phyloP scores from a whole-genome alignment of 2,329 filamentous ascomycete species.

The Fusarium bulbicola region DNA sequence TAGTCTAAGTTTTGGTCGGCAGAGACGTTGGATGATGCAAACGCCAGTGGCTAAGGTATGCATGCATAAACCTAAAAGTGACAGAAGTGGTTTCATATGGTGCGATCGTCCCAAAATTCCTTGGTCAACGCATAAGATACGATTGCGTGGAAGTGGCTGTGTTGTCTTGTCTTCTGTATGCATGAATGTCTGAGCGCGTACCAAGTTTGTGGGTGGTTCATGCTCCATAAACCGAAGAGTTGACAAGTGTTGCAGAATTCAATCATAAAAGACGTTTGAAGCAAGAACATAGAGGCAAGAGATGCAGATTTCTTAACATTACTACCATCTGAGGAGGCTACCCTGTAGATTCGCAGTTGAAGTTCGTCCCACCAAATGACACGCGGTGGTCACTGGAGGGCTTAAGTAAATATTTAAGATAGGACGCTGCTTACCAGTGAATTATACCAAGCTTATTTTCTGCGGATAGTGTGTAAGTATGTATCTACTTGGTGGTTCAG shows the following conservation, averaged over 20 bases:
- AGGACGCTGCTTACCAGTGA: not conserved
- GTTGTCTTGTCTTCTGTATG: not conserved
- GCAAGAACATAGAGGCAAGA: no score
- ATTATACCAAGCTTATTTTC: not conserved
- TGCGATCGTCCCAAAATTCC: not conserved
- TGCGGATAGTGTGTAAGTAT: not conserved
- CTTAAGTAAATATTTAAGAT: not conserved
- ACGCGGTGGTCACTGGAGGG: not conserved
- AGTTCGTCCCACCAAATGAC: not conserved
- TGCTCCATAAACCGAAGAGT: not conserved
- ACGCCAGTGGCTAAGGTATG: not conserved
- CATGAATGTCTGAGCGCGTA: constrained; percentile 6
- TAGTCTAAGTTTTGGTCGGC: not conserved
- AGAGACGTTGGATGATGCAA: not conserved
- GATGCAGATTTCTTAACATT: not conserved
- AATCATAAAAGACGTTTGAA: no score
- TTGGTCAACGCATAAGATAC: not conserved
- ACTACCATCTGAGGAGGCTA: not conserved
- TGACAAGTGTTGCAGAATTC: not conserved
- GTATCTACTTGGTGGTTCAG: not conserved
- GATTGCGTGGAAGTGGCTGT: not conserved
- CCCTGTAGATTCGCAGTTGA: not conserved
- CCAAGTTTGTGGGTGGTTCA: not conserved
- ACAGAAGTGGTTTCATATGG: constrained; percentile 5
- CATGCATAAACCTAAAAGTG: not conserved